Percentiles rank a stretch among this genome's conserved stretches.
Evolutionary conservation across 352 stramenopile genomes (phyloP).

Genomic region (Globisporangium canariense): DNA sequence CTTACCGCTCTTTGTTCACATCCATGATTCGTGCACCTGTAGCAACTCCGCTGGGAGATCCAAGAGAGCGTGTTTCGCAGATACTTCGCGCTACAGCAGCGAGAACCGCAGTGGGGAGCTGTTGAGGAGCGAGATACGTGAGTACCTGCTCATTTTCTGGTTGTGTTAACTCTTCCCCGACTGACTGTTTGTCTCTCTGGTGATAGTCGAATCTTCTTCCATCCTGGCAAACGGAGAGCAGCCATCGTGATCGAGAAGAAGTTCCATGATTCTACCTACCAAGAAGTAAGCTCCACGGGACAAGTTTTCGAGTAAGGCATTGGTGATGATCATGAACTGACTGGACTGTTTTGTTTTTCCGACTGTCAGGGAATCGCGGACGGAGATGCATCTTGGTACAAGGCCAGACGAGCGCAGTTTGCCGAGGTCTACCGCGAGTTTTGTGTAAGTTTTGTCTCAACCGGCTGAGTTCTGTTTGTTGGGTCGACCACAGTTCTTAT

Average conservation of each 20-base stretch:
- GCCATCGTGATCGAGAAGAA: slow-evolving; percentile 67
- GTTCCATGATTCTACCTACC: slow-evolving; percentile 65
- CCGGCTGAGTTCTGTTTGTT: neutral
- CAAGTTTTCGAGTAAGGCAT: slow-evolving; percentile 7
- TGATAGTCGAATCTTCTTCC: slow-evolving; percentile 54
- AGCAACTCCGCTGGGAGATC: slow-evolving; percentile 68
- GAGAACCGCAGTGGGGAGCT: slow-evolving; percentile 50
- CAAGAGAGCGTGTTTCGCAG: slow-evolving; percentile 61
- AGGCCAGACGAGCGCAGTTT: slow-evolving; percentile 40
- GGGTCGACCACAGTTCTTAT: neutral
- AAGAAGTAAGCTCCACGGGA: slow-evolving; percentile 24
- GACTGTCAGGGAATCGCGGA: slow-evolving; percentile 25
- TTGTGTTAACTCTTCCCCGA: neutral
- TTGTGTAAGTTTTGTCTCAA: slow-evolving; percentile 31
- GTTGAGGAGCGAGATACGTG: slow-evolving; percentile 60
- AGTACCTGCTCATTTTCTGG: slow-evolving; percentile 3
- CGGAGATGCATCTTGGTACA: slow-evolving; percentile 50
- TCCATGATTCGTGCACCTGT: too few relatives aligned
- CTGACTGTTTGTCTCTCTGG: slow-evolving; percentile 9
- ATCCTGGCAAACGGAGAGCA: slow-evolving; percentile 52
- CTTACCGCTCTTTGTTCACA: neutral
- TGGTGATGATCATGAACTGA: neutral
- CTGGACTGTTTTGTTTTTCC: neutral
- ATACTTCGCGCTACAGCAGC: slow-evolving; percentile 55
- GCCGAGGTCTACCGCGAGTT: slow-evolving; percentile 56